These are phyloP conservation scores for Daedaleopsis sinensis DNA, from an alignment of 768 basidiomycete genomes.

Conservation along the genomic window DNA sequence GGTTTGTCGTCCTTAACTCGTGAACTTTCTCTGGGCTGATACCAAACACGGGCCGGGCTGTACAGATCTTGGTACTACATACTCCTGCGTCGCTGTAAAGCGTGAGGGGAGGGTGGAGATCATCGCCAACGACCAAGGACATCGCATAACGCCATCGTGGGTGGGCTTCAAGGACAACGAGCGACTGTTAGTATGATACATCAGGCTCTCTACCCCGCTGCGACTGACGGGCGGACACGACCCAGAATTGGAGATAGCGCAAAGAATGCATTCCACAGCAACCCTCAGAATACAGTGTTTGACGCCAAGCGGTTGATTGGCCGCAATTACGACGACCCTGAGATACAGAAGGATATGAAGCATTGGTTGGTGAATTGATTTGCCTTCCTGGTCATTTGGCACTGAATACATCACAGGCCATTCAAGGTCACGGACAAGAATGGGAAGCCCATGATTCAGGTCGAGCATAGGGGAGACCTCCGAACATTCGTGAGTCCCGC, in stretches of 20 bases:
- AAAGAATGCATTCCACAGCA: constrained; percentile 89
- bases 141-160: constrained; percentile 56
- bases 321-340: constrained; percentile 73
- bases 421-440: constrained; percentile 36
- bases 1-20: constrained; percentile 41
- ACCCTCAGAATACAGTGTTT: constrained; percentile 90
- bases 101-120: constrained; percentile 47
- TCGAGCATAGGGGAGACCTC: constrained; percentile 47
- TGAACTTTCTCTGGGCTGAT: neutral
- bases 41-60: neutral
- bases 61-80: constrained; percentile 87
- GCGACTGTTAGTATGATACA: constrained; percentile 36
- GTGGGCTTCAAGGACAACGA: constrained; percentile 52
- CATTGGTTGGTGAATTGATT: constrained; percentile 31
- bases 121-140: constrained; percentile 48
- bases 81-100: constrained; percentile 47
- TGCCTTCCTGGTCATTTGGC: too few relatives aligned
- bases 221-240: constrained; percentile 6
- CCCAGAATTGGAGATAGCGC: constrained; percentile 82
- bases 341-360: constrained; percentile 62
- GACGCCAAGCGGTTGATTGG: constrained; percentile 94
- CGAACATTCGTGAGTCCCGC: constrained; percentile 44
- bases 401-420: constrained; percentile 22
- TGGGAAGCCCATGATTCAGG: constrained; percentile 53
- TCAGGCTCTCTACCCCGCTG: neutral